A percentile compares a stretch with the other conserved stretches of the same genome.
These are phyloP conservation scores for Geotrichum restrictum DNA, from an alignment of 1,139 yeast genomes.

Conservation along the genomic window DNA sequence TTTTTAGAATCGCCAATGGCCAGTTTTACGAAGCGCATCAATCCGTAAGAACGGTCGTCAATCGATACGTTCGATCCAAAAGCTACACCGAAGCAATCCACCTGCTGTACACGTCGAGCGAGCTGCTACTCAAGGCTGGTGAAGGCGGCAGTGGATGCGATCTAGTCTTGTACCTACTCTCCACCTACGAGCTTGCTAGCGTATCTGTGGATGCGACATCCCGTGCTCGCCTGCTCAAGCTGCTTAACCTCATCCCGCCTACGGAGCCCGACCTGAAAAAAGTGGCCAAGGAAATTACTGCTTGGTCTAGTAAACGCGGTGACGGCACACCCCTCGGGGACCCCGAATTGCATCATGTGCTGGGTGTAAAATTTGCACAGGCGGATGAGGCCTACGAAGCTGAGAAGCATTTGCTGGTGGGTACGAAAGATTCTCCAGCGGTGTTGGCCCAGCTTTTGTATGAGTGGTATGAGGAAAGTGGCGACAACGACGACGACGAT, in stretches of 20 bases:
- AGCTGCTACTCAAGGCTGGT: conserved; percentile 59
- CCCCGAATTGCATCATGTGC: conserved; percentile 64
- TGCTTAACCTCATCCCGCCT: conserved; percentile 52
- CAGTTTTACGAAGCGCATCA: conserved; percentile 94
- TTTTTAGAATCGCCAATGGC: conserved; percentile 63
- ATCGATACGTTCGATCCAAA: conserved; percentile 69
- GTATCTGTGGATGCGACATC: conserved; percentile 39
- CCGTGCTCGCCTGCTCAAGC: conserved; percentile 40
- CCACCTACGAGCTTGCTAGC: conserved; percentile 55
- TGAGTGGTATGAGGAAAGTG: conserved; percentile 51
- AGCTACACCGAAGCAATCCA: conserved; percentile 70
- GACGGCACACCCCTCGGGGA: conserved; percentile 61
- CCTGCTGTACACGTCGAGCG: conserved; percentile 65
- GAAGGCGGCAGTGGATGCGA: conserved; percentile 83
- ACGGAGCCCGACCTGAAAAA: conserved; percentile 65
- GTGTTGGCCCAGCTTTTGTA: conserved; percentile 53
- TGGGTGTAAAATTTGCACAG: conserved; percentile 59
- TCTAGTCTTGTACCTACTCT: conserved; percentile 67
- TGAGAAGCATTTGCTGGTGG: conserved; percentile 61
- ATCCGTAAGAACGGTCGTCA: conserved; percentile 81
- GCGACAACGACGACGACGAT: no score
- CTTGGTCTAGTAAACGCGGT: conserved; percentile 56
- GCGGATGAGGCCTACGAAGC: conserved; percentile 46
- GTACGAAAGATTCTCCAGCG: conserved; percentile 57
- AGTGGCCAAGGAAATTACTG: conserved; percentile 58